Evolutionary conservation across 805 yeast genomes (phyloP), one percentile per base, ranked within the genome.

Genomic region (Sugiyamaella qingdaonensis): DNA sequence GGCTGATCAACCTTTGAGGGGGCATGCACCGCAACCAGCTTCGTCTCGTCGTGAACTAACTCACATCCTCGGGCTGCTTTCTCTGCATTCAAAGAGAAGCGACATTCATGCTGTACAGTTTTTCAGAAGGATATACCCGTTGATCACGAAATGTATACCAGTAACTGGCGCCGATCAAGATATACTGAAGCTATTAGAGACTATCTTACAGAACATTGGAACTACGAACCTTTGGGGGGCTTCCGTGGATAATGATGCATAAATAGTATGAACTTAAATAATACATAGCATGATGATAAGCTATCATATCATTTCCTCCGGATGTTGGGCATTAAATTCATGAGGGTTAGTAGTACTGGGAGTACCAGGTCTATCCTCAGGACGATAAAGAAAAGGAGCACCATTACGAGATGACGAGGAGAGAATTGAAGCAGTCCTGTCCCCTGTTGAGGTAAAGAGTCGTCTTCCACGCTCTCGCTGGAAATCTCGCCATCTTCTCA

Each of bases 401-500:
- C 18, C 52, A 49, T 41, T 49, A 2, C 31, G 18, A 39, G 57
- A 54, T 18, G 49, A 32, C 14, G 51, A 36, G 2, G 54, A 54
- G 19, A 51, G 24, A 47, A 50, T 45, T 2, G 54, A 54, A 14
- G 42, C 33, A 21, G 53, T 42, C 2, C 45, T 29, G 14, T 50
- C 39, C 16, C 55, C 36, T 19, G 34, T 48, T 10, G 58, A 54
- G 10, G 49, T 29, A 41, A 50, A 51, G 7, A 54, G 37, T 14
- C 48, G 48, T 32, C 62, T 49, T 82, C 94, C 71, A 81, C 96
- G 39, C 32, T 86, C 89, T 59, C 87, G 75, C 69, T 91, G 97
- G 74, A 81, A 90, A 59, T 94, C 98, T 66, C 88, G 81, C 99
- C 99, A 94, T 54, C 92, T 78, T 76, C 85, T 88, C 92, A 92